A percentile compares a stretch with the other conserved stretches of the same genome.
Evolutionary conservation across 805 yeast genomes (phyloP).

Genomic region (Metschnikowia hibisci): DNA sequence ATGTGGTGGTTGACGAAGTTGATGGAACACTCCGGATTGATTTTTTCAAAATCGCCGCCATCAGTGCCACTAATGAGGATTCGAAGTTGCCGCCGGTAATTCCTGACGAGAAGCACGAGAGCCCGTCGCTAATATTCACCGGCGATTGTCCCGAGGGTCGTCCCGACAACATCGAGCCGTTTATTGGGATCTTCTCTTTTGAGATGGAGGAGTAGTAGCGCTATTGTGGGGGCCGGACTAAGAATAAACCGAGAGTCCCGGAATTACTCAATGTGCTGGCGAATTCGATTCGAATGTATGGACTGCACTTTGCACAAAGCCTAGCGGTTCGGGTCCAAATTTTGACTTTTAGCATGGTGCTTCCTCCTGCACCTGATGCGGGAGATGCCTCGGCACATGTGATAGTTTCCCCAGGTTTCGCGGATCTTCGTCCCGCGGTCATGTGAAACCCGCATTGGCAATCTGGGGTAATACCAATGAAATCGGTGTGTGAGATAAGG

Average conservation of each 20-base stretch:
- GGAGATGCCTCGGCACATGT: background rate
- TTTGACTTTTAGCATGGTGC: too few relatives aligned
- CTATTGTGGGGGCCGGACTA: background rate
- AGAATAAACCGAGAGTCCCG: background rate
- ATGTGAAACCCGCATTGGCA: constrained; percentile 4
- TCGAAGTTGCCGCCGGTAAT: constrained; percentile 20
- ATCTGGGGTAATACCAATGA: background rate
- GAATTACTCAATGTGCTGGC: background rate
- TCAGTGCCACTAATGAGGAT: constrained; percentile 18
- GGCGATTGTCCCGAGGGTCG: constrained; percentile 52
- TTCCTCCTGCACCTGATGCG: too few relatives aligned
- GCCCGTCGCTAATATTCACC: constrained; percentile 47
- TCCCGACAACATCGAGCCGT: constrained; percentile 50
- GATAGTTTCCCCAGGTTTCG: constrained; percentile 4
- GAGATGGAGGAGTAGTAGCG: constrained; percentile 36
- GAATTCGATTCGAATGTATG: too few relatives aligned
- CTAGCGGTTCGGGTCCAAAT: too few relatives aligned
- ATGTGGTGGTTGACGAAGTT: constrained; percentile 46
- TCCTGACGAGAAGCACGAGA: constrained; percentile 31
- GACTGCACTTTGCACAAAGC: too few relatives aligned
- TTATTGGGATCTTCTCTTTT: constrained; percentile 52
- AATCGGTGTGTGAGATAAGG: background rate
- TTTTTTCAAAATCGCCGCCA: constrained; percentile 44
- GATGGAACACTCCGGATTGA: constrained; percentile 46
- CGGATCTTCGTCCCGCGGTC: constrained; percentile 1